Percentiles rank a stretch among this genome's conserved stretches.
Conservation (phyloP, 1,284 basidiomycete genomes). For the Cryptococcus hybrid region DNA sequence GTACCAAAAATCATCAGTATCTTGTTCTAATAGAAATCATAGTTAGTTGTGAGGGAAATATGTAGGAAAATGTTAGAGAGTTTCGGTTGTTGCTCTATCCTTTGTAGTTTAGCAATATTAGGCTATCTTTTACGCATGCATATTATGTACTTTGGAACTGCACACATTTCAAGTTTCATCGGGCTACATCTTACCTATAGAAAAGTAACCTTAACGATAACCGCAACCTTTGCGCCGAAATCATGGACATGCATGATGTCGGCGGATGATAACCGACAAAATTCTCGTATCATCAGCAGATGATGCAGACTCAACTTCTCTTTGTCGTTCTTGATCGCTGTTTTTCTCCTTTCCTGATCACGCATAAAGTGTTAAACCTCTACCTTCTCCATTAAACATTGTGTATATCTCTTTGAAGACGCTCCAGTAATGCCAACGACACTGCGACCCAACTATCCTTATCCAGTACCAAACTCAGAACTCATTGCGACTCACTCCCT, state of each 20-base stretch:
- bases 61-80: neutral
- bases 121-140: neutral
- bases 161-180: neutral
- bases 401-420: too few species aligned
- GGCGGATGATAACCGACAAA: too few species aligned
- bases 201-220: too few species aligned
- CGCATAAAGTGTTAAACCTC: too few species aligned
- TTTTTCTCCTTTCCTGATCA: neutral
- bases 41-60: neutral
- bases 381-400: too few species aligned
- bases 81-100: neutral
- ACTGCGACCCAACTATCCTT: conserved; percentile 13
- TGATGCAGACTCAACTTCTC: too few species aligned
- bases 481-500: conserved; percentile 30
- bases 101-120: neutral
- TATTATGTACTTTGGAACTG: neutral
- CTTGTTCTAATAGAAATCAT: conserved; percentile 31
- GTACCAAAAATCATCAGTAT: conserved; percentile 21
- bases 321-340: too few species aligned
- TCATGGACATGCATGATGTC: too few species aligned
- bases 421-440: too few species aligned
- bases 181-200: too few species aligned
- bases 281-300: too few species aligned
- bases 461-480: conserved; percentile 21
- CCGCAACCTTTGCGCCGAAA: too few species aligned